Evolutionary conservation across 108 stramenopile genomes (phyloP), one percentile per base, ranked within the genome.

Genomic region (Skeletonema potamos): DNA sequence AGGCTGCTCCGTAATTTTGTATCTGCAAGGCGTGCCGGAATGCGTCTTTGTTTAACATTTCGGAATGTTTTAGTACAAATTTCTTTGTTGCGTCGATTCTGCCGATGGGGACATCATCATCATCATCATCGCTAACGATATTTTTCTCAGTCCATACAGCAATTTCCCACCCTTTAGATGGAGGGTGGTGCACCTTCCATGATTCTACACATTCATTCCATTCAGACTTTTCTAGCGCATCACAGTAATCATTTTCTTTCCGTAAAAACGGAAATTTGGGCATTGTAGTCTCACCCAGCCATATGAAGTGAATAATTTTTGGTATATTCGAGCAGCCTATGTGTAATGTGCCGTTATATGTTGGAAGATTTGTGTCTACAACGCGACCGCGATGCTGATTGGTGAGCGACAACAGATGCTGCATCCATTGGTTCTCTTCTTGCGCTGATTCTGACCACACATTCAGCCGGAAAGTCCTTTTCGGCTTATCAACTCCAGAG

Each of bases 181-280:
- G 13, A 9, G 69, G 32, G 41, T 77, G 77, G 39, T 77, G 64
- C 24, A 26, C 62, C 44, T 46, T 70, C 77, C 77, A 77, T n/a
- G 77, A 70, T 11, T 69, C 6, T 58, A 77, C 65, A 34, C 77
- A 77, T 39, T 77, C 77, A 61, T 77, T 77, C 77, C 64, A 66
- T 39, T 59, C 15, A 28, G 37, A 58, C 32, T 58, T 30, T 13
- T 39, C 18, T 26, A 51, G 48, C 28, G 13, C 44, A 10, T 65
- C 24, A 0, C 12, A 9, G 24, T 5, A 44, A 33, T 22, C 64
- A 12, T 24, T 37, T n/a, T 39, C 70, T n/a, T 71, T 37, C 22
- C 12, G 20, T 5, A 74, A 15, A 28, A 70, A 74, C 2, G 61
- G 51, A 51, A 75, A 80, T 17, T 15, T 28, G 8, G 79, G 79